phyloP scores from a whole-genome alignment of 108 stramenopile genomes.

The Stephanodiscus triporus region DNA sequence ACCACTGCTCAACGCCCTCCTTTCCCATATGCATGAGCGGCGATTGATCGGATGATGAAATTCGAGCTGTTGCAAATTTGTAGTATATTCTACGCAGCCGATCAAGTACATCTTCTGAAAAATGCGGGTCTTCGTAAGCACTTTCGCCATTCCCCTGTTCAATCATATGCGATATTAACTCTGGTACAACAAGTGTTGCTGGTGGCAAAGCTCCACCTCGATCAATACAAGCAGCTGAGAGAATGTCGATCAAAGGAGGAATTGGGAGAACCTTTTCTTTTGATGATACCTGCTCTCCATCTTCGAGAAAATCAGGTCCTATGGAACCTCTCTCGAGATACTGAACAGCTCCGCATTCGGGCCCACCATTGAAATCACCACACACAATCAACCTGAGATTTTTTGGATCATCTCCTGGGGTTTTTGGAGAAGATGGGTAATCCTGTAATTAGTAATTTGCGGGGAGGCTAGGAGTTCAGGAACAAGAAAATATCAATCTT shows the following conservation, averaged over 20 bases:
- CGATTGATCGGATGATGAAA: not conserved
- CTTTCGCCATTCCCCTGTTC: slow-evolving; percentile 42
- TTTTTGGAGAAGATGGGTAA: slow-evolving; percentile 1
- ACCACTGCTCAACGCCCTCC: slow-evolving; percentile 81
- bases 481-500: not conserved
- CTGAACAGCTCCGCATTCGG: slow-evolving; percentile 79
- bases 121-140: slow-evolving; percentile 59
- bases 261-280: slow-evolving; percentile 68
- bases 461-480: not conserved
- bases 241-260: slow-evolving; percentile 60
- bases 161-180: slow-evolving; percentile 78
- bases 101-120: slow-evolving; percentile 60
- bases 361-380: slow-evolving; percentile 90
- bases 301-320: slow-evolving; percentile 75
- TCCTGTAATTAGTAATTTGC: not conserved
- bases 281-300: slow-evolving; percentile 71
- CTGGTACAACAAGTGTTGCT: slow-evolving; percentile 81
- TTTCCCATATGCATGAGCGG: slow-evolving; percentile 57
- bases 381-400: slow-evolving; percentile 73
- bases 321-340: slow-evolving; percentile 74
- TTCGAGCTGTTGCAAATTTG: slow-evolving; percentile 48
- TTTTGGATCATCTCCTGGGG: slow-evolving; percentile 40
- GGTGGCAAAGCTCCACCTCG: slow-evolving; percentile 46
- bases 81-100: slow-evolving; percentile 63
- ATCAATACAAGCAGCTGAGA: slow-evolving; percentile 20